Conservation (phyloP, 495 filamentous ascomycete genomes). For the Chaetomium fimeti region DNA sequence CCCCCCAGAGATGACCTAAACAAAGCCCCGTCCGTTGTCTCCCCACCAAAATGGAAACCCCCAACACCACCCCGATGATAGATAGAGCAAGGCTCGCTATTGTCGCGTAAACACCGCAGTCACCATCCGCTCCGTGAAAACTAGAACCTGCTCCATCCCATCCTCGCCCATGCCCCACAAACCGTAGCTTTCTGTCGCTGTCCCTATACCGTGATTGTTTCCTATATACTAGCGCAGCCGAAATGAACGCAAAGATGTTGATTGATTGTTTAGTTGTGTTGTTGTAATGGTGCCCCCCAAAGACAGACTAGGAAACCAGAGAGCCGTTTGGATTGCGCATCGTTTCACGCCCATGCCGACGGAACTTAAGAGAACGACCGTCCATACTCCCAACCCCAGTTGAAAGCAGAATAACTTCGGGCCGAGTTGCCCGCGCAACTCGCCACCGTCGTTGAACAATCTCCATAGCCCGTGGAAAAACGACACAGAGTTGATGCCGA, state of each 20-base stretch:
- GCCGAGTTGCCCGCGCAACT: neutral
- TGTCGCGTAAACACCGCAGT: neutral
- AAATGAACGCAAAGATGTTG: neutral
- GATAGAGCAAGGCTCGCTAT: neutral
- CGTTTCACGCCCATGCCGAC: neutral
- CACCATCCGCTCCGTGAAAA: neutral
- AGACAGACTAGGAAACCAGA: neutral
- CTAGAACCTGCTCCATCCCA: neutral
- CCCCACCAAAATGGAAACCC: neutral
- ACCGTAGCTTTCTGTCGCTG: neutral
- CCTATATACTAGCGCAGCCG: slow-evolving; percentile 13
- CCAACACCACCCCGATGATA: slow-evolving; percentile 14
- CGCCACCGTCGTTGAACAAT: neutral
- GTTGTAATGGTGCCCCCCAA: neutral
- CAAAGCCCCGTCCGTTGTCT: slow-evolving; percentile 5
- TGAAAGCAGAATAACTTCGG: no score
- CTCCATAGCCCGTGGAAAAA: neutral
- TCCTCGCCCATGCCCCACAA: neutral
- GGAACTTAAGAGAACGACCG: neutral
- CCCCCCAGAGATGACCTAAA: slow-evolving; percentile 11
- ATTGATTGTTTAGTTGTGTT: neutral
- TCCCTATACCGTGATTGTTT: neutral
- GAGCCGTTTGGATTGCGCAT: neutral
- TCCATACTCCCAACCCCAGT: neutral
- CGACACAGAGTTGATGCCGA: neutral